Percentiles rank a stretch among this genome's conserved stretches.
Evolutionary conservation across 306 rosid species (phyloP).

Genomic region (Arachis stenosperma): DNA sequence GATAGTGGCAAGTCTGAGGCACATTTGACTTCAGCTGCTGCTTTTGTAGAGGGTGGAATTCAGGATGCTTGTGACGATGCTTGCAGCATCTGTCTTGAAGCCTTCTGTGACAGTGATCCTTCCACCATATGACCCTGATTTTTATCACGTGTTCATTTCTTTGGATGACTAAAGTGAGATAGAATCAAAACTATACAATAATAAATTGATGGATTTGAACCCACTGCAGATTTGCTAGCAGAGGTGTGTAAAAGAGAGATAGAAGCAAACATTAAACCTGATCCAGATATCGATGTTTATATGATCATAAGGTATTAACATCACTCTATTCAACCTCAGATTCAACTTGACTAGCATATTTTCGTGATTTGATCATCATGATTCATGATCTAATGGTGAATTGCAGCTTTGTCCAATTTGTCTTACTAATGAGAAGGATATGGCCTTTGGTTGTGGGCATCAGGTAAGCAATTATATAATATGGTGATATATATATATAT

Average conservation of each 20-base stretch:
- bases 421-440: conserved; percentile 64
- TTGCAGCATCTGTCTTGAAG: too few relatives aligned
- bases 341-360: not conserved
- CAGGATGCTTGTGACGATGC: conserved; percentile 79
- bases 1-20: conserved; percentile 60
- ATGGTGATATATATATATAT: not conserved
- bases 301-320: conserved; percentile 67
- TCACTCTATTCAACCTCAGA: conserved; percentile 28
- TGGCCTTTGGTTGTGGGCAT: conserved; percentile 95
- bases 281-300: conserved; percentile 10
- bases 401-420: conserved; percentile 83
- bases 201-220: too few relatives aligned
- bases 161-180: not conserved
- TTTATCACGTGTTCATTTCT: not conserved
- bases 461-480: conserved; percentile 58
- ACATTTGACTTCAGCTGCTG: conserved; percentile 94
- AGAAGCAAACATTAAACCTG: too few relatives aligned
- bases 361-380: conserved; percentile 10
- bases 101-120: too few relatives aligned
- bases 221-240: too few relatives aligned
- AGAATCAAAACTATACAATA: too few relatives aligned
- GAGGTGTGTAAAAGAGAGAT: too few relatives aligned
- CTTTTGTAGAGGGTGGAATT: conserved; percentile 98
- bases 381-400: conserved; percentile 8
- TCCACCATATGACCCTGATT: conserved; percentile 50